phyloP scores from a whole-genome alignment of 2,329 filamentous ascomycete genomes.

The Fusarium camptoceras region DNA sequence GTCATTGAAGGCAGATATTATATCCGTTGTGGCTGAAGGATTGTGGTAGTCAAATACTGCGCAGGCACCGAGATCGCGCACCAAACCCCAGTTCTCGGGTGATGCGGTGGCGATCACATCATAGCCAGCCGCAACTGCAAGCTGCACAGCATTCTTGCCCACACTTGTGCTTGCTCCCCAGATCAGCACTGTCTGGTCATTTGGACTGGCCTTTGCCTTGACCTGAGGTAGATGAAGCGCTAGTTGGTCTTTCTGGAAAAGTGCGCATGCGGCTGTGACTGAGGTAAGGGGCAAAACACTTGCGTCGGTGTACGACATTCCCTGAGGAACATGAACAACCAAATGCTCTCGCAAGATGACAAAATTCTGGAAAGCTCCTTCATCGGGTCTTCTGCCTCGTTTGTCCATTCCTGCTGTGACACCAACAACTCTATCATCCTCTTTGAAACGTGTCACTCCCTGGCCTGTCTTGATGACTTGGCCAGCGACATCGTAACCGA shows the following conservation, averaged over 20 bases:
- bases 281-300: conserved; percentile 6
- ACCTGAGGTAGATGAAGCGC: neutral
- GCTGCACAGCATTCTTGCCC: neutral
- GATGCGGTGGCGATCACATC: conserved; percentile 2
- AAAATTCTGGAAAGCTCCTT: conserved; percentile 2
- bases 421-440: neutral
- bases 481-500: conserved; percentile 6
- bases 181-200: neutral
- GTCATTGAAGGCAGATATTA: neutral
- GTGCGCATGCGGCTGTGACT: neutral
- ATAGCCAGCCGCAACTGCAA: conserved; percentile 6
- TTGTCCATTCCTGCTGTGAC: conserved; percentile 7
- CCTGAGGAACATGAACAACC: fast-evolving
- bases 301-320: neutral
- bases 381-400: neutral
- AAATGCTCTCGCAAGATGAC: conserved; percentile 4
- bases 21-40: neutral
- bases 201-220: fast-evolving
- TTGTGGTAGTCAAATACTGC: conserved; percentile 1
- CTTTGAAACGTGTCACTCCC: neutral
- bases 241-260: conserved; percentile 6
- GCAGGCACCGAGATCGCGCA: neutral
- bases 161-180: conserved; percentile 16
- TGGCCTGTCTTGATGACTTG: neutral
- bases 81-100: neutral